Conservation (phyloP, 441 rosid species). For the Erodium trifolium region DNA sequence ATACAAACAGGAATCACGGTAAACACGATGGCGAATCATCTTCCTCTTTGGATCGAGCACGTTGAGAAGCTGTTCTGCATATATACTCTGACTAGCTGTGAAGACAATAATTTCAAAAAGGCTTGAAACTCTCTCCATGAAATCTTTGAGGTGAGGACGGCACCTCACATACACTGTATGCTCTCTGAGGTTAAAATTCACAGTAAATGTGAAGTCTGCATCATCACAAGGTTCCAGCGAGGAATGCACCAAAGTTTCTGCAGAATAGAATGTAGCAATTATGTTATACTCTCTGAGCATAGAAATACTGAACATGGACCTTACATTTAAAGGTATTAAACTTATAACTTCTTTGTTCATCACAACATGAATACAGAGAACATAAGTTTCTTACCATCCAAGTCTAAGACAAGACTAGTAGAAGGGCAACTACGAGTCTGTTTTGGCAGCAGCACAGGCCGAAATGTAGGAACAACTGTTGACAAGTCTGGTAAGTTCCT, state of each 20-base stretch:
- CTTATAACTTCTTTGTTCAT: background rate
- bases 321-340: no score
- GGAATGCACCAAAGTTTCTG: constrained; percentile 97
- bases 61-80: constrained; percentile 91
- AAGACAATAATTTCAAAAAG: constrained; percentile 90
- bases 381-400: constrained; percentile 55
- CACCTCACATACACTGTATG: constrained; percentile 86
- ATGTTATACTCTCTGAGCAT: background rate
- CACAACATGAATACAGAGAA: no score
- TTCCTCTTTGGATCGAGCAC: constrained; percentile 95
- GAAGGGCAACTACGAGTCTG: constrained; percentile 98
- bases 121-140: constrained; percentile 74
- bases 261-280: background rate
- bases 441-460: constrained; percentile 77
- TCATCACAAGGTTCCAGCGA: constrained; percentile 76
- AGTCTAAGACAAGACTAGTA: constrained; percentile 86
- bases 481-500: constrained; percentile 82
- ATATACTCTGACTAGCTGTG: constrained; percentile 97
- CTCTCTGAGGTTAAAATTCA: constrained; percentile 70
- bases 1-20: constrained; percentile 86
- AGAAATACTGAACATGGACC: no score
- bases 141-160: constrained; percentile 84
- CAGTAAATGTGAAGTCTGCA: constrained; percentile 88
- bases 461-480: constrained; percentile 85
- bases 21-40: constrained; percentile 83